These are phyloP conservation scores for Leptodermis oblonga DNA, from an alignment of 257 asterid genomes.

Conservation along the genomic window DNA sequence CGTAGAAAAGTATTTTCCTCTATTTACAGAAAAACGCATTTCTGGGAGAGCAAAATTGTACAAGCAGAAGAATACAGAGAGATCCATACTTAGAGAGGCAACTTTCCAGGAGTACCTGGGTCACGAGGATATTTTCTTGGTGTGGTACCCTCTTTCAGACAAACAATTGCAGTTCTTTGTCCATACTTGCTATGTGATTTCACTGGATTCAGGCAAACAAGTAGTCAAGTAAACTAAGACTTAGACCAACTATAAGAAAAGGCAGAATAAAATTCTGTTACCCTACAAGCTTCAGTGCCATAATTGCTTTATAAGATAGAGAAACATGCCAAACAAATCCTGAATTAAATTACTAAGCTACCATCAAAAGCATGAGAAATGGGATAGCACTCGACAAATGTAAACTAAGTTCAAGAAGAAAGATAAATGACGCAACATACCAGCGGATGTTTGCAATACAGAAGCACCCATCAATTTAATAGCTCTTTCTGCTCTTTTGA, in stretches of 20 bases:
- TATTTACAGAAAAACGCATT: conserved; percentile 5
- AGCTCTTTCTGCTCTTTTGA: conserved; percentile 73
- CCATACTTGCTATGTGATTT: conserved; percentile 86
- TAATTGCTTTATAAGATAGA: neutral
- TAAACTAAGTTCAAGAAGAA: neutral
- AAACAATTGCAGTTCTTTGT: conserved; percentile 80
- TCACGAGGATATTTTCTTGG: conserved; percentile 83
- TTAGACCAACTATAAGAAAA: neutral
- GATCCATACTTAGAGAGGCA: conserved; percentile 48
- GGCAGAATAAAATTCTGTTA: neutral
- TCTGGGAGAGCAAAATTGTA: conserved; percentile 3
- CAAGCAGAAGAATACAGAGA: conserved; percentile 4
- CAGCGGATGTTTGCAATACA: conserved; percentile 58
- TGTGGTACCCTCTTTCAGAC: conserved; percentile 64
- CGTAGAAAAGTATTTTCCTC: neutral
- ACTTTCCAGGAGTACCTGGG: conserved; percentile 83
- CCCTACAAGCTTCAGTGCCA: neutral
- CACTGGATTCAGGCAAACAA: conserved; percentile 44
- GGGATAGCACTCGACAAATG: neutral
- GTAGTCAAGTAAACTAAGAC: neutral
- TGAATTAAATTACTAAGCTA: neutral
- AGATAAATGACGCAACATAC: conserved; percentile 32
- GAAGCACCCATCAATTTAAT: conserved; percentile 80
- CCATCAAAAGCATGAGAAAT: neutral
- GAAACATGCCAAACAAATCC: neutral